Conservation (phyloP, 2,329 filamentous ascomycete genomes). For the Arachnomyces sp. region DNA sequence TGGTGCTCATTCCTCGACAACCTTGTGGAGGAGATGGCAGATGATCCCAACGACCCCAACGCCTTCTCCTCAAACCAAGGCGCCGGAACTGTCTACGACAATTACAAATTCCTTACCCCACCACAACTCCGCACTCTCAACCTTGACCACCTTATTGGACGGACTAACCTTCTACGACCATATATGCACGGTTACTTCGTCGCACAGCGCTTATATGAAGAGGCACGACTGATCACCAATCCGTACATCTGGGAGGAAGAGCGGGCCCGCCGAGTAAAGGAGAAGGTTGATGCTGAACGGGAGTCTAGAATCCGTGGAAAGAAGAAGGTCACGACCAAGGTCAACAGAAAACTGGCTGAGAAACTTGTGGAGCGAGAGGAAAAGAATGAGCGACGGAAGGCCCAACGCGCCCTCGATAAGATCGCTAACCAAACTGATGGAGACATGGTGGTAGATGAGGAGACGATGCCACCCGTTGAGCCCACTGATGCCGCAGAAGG, state of each 20-base stretch:
- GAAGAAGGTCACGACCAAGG: conserved; percentile 84
- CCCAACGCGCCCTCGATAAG: conserved; percentile 42
- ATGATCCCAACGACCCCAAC: conserved; percentile 59
- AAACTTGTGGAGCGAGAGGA: conserved; percentile 53
- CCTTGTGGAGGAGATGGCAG: conserved; percentile 97
- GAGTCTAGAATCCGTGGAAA: conserved; percentile 85
- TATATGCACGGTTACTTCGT: conserved; percentile 99
- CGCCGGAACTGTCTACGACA: conserved; percentile 81
- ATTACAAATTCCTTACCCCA: conserved; percentile 94
- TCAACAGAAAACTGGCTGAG: conserved; percentile 66
- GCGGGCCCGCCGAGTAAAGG: conserved; percentile 78
- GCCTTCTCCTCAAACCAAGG: conserved; percentile 38
- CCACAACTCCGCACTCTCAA: conserved; percentile 79
- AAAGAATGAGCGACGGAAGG: conserved; percentile 40
- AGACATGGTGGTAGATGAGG: conserved; percentile 17
- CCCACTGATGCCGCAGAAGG: conserved; percentile 4
- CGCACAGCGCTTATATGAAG: conserved; percentile 87
- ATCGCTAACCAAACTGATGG: conserved; percentile 45
- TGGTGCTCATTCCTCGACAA: conserved; percentile 98
- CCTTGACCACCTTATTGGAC: conserved; percentile 80
- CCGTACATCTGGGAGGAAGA: conserved; percentile 92
- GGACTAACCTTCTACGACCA: conserved; percentile 78
- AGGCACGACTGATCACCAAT: conserved; percentile 85
- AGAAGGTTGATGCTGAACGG: conserved; percentile 96
- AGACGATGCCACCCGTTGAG: conserved; percentile 1